These are phyloP conservation scores for Umbellularia californica DNA, from an alignment of 164 flowering plant species.

Conservation along the genomic window DNA sequence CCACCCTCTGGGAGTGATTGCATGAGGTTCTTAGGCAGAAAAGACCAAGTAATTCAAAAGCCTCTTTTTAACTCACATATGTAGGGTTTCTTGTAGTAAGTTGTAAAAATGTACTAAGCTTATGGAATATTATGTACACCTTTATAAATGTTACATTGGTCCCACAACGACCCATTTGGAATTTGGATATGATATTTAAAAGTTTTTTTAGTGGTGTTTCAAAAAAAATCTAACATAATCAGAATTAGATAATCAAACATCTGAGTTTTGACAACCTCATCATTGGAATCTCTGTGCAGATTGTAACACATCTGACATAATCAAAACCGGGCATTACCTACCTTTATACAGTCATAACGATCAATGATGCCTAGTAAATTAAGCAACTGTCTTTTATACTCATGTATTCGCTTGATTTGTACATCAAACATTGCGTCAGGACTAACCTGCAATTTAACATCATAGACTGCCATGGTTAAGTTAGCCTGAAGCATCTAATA, in stretches of 20 bases:
- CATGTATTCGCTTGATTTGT: conserved; percentile 52
- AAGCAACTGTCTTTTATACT: conserved; percentile 50
- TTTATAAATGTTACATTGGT: too few species aligned
- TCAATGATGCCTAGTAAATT: conserved; percentile 45
- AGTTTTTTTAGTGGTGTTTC: too few species aligned
- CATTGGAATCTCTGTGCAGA: not conserved
- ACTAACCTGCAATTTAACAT: conserved; percentile 31
- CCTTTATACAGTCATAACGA: conserved; percentile 51
- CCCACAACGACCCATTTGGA: too few species aligned
- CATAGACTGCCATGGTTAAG: not conserved
- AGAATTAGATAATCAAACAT: not conserved
- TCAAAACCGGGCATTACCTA: conserved; percentile 4
- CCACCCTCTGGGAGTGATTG: too few species aligned
- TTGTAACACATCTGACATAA: not conserved
- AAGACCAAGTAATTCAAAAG: too few species aligned
- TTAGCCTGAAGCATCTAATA: conserved; percentile 4
- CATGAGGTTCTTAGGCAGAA: too few species aligned
- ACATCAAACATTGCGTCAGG: conserved; percentile 54
- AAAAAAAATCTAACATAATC: not conserved
- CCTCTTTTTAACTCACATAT: too few species aligned
- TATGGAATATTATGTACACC: too few species aligned
- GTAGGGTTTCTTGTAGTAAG: too few species aligned
- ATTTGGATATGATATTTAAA: too few species aligned
- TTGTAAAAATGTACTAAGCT: too few species aligned
- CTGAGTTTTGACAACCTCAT: not conserved